Base-by-base conservation (phyloP, 2,329 filamentous ascomycete species). In the Monosporascus sp. region DNA sequence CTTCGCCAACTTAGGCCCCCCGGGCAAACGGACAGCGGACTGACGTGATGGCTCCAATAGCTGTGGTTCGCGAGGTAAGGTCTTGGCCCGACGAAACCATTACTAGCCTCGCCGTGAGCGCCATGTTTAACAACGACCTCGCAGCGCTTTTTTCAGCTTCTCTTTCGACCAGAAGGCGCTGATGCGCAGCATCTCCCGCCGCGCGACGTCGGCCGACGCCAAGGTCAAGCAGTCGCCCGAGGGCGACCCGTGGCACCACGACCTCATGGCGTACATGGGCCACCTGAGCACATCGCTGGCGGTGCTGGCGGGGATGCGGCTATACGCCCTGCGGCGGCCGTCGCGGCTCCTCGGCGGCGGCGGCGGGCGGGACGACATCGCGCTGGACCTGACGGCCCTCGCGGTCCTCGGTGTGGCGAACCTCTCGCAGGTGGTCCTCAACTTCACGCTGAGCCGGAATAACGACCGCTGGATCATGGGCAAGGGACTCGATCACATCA, bases 391-490 rank as follows among this genome's bases (percentile, higher is more conserved):
- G 4, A 56, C 57, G 37, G 56, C 59, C 17, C 54, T 66, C 36
- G 26, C 56, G 7, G 62, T 66, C 31, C 58, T 64, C 9, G 60
- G 61, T 1, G 20, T 61, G 7, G 64, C 55, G 9, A 66, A 66
- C 53, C 57, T 55, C 45, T 65, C 62, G 14, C 64, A 65, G 60
- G 61, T 61, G 9, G 51, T 55, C 41, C 52, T 62, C 31, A 65
- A 66, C 50, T 65, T 66, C 43, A 40, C 47, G 5, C 45, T 51
- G 24, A 58, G 51, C 17, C 46, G 54, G 7, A 31, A 45, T 17
- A 52, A 37, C 3, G 56, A 61, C 17, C 51, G 64, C 16, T 66
- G 60, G 62, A 63, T 65, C 44, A 64, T 65, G 60, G 64, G 62
- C 43, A 66, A 56, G 41, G 63, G 63, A 7, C 52, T 63, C 2